Conservation (phyloP, 2,329 filamentous ascomycete genomes). For the Xylariaceae sp. region DNA sequence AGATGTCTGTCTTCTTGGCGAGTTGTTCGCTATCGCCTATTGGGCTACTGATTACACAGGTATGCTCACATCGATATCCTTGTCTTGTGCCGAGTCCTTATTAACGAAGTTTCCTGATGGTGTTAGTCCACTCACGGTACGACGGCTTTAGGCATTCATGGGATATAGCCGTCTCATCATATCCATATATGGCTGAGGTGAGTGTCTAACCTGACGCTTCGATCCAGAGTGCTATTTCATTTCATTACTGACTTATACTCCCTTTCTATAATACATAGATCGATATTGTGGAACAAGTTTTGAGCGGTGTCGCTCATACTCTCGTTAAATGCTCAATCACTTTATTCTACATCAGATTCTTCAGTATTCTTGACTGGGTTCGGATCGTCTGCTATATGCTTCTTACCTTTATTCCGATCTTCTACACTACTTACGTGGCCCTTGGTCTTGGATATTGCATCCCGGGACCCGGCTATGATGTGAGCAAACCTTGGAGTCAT, state of each 20-base stretch:
- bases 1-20: not conserved
- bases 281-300: not conserved
- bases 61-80: not conserved
- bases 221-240: too few species aligned
- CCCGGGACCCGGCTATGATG: not conserved
- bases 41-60: not conserved
- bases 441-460: not conserved
- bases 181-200: not conserved
- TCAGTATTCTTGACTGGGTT: not conserved
- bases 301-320: not conserved
- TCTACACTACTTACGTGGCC: not conserved
- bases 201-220: too few species aligned
- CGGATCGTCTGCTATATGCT: not conserved
- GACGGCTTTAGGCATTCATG: not conserved
- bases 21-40: not conserved
- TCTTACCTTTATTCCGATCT: not conserved
- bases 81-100: not conserved
- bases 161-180: not conserved
- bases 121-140: not conserved
- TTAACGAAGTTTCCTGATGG: not conserved
- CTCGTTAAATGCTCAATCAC: not conserved
- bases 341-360: not conserved
- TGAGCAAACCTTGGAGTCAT: too few species aligned
- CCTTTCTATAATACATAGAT: not conserved
- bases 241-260: too few species aligned